Conservation (phyloP, 495 filamentous ascomycete species). For the Podospora comata region DNA sequence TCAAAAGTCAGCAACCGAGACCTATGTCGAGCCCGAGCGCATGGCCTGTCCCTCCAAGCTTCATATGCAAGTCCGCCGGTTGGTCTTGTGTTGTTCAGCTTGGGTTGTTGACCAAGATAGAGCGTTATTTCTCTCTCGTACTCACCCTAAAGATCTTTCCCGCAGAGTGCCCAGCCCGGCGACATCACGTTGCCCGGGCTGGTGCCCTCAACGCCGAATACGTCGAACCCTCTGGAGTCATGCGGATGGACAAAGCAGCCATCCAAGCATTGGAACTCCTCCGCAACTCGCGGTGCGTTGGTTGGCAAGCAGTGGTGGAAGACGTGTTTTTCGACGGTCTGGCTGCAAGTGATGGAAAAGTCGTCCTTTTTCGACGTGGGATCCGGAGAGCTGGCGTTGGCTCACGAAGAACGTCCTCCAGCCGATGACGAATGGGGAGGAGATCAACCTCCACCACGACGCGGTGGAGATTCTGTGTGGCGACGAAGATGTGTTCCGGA, state of each 20-base stretch:
- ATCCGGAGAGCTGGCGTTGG: conserved; percentile 81
- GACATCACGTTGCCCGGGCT: conserved; percentile 47
- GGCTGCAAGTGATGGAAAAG: too few relatives aligned
- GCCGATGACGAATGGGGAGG: conserved; percentile 70
- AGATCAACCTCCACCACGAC: conserved; percentile 65
- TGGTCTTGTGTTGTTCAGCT: too few relatives aligned
- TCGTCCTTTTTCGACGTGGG: conserved; percentile 50
- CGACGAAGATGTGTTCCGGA: conserved; percentile 84
- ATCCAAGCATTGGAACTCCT: conserved; percentile 83
- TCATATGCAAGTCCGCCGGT: too few relatives aligned
- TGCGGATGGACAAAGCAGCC: conserved; percentile 90
- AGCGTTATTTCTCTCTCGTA: too few relatives aligned
- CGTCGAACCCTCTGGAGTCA: conserved; percentile 82
- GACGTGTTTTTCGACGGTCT: too few relatives aligned
- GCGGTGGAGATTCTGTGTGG: conserved; percentile 79
- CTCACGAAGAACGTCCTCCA: conserved; percentile 82
- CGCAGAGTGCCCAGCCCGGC: too few relatives aligned
- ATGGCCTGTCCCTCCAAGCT: neutral
- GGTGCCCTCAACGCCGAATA: conserved; percentile 73
- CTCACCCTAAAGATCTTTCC: too few relatives aligned
- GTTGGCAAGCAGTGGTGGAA: too few relatives aligned
- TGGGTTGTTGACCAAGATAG: too few relatives aligned
- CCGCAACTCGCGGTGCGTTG: conserved; percentile 64
- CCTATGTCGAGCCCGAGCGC: neutral
- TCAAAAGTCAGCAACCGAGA: neutral